A percentile compares a stretch with the other conserved stretches of the same genome.
Evolutionary conservation across 306 rosid species (phyloP).

Genomic region (Pachyrhizus erosus): DNA sequence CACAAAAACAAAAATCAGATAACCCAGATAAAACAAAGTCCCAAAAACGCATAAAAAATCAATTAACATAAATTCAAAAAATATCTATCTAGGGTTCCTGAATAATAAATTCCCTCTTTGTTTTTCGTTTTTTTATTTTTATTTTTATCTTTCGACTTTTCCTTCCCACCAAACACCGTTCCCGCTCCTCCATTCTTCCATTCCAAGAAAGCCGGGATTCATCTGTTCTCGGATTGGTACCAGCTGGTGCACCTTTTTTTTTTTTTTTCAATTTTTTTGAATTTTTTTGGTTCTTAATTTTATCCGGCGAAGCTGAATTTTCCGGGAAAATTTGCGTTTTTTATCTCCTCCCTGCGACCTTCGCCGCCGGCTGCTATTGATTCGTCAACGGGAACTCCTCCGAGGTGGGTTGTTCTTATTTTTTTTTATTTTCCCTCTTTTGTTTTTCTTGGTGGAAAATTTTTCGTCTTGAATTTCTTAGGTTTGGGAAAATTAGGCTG

Average conservation of each 20-base stretch:
- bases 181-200: conserved; percentile 49
- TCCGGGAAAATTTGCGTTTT: conserved; percentile 35
- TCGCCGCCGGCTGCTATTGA: conserved; percentile 34
- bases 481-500: neutral
- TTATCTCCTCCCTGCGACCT: conserved; percentile 50
- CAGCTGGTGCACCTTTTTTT: neutral
- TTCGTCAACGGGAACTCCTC: conserved; percentile 41
- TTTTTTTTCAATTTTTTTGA: neutral
- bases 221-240: conserved; percentile 26
- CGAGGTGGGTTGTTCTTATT: conserved; percentile 47
- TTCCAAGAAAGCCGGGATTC: conserved; percentile 36
- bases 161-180: conserved; percentile 73
- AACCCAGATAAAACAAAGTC: conserved; percentile 29
- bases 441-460: neutral
- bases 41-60: neutral
- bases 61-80: neutral
- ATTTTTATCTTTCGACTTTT: conserved; percentile 15
- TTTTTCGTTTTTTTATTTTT: neutral
- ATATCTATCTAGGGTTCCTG: conserved; percentile 55
- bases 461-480: neutral
- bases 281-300: conserved; percentile 3
- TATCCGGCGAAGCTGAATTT: conserved; percentile 39
- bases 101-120: conserved; percentile 4
- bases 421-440: neutral
- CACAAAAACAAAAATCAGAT: neutral